Evolutionary conservation across 73 alveolate species (phyloP).

Genomic region (Effrenium voratum): DNA sequence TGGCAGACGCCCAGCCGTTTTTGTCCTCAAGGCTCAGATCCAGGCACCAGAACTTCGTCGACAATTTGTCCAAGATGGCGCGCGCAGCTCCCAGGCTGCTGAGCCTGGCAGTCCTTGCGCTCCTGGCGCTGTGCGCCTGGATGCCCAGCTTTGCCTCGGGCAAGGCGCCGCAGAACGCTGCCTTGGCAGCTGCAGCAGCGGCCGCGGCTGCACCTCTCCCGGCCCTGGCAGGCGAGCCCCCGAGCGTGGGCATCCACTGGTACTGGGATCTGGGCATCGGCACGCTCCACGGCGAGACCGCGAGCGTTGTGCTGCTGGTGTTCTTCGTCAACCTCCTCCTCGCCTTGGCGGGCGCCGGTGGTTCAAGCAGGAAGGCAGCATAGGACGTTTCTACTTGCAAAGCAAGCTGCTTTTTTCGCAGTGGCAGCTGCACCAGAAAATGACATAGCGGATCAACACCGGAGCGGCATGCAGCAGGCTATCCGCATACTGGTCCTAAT

Average conservation of each 20-base stretch:
- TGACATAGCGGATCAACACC: too few species aligned
- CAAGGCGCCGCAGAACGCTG: conserved; percentile 43
- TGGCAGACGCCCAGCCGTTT: too few species aligned
- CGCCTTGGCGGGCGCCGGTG: conserved; percentile 88
- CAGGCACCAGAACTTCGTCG: too few species aligned
- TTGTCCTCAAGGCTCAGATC: too few species aligned
- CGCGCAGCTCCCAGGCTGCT: conserved; percentile 88
- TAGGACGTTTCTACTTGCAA: too few species aligned
- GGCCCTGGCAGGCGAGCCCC: conserved; percentile 93
- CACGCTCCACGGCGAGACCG: conserved; percentile 93
- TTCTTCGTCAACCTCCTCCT: conserved; percentile 70
- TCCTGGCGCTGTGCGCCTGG: conserved; percentile 90
- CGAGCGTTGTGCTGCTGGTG: conserved; percentile 70
- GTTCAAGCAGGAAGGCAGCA: conserved; percentile 72
- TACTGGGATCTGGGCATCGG: conserved; percentile 92
- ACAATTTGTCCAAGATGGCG: too few species aligned
- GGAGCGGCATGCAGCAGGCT: too few species aligned
- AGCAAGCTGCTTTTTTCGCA: too few species aligned
- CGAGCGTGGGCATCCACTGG: conserved; percentile 93
- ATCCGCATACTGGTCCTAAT: too few species aligned
- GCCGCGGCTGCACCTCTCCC: conserved; percentile 71
- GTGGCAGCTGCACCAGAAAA: too few species aligned
- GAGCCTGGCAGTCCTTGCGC: conserved; percentile 61
- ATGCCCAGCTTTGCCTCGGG: conserved; percentile 58
- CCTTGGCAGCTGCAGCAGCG: conserved; percentile 75